Evolutionary conservation across 805 yeast genomes (phyloP).

Genomic region (Teunomyces funiuensis): DNA sequence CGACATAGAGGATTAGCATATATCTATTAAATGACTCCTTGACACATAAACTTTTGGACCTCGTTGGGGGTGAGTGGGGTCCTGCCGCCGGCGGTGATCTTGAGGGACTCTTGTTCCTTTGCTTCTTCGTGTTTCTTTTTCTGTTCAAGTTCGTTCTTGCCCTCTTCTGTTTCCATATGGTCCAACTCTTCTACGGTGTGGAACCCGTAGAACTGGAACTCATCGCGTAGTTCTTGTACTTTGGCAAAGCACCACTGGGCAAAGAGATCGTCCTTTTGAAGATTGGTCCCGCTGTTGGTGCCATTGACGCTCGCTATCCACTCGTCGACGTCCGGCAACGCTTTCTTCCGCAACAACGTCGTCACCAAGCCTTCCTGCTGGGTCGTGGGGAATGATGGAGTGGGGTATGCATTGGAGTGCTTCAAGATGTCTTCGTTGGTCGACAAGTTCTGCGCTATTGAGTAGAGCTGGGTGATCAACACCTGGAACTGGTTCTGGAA

Average conservation of each 20-base stretch:
- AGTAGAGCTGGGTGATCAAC: conserved; percentile 74
- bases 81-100: conserved; percentile 26
- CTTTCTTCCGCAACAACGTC: conserved; percentile 82
- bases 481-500: conserved; percentile 84
- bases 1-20: conserved; percentile 16
- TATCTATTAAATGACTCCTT: conserved; percentile 21
- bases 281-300: conserved; percentile 11
- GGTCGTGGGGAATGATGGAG: conserved; percentile 80
- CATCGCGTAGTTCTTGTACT: conserved; percentile 53
- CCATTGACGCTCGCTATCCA: conserved; percentile 54
- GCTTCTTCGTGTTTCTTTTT: conserved; percentile 19
- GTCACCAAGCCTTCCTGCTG: conserved; percentile 81
- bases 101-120: conserved; percentile 25
- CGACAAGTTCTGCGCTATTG: conserved; percentile 70
- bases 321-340: conserved; percentile 83
- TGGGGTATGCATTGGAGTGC: conserved; percentile 77
- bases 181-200: conserved; percentile 50
- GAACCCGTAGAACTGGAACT: conserved; percentile 63
- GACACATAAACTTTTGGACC: conserved; percentile 41
- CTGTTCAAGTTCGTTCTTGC: conserved; percentile 26
- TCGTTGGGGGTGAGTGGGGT: conserved; percentile 32
- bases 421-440: conserved; percentile 58
- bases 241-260: conserved; percentile 65
- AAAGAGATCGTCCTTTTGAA: conserved; percentile 46
- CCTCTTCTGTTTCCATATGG: conserved; percentile 30